Evolutionary conservation across 2,329 filamentous ascomycete genomes (phyloP), one percentile per base, ranked within the genome.

Genomic region (Leptosphaerulina australis): DNA sequence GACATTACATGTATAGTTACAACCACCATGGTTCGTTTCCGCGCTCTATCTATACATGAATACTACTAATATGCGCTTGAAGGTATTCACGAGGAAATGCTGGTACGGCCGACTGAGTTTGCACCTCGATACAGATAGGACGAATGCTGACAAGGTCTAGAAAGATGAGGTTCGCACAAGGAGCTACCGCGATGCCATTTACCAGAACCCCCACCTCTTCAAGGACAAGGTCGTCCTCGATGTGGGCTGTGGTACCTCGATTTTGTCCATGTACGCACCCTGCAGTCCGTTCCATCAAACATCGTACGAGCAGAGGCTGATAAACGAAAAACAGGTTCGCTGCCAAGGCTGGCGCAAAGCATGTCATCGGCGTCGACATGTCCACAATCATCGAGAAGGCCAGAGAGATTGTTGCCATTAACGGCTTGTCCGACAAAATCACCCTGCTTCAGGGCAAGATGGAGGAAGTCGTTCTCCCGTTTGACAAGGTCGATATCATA

Each of bases 351-450:
- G 94, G 94, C 71, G 94, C 94, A 52, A 97, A 96, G 80, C 94
- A 99, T 76, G 94, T 99, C 63, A 96, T 97, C 63, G 94, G 94
- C 67, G 94, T 99, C 49, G 94, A 99, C 77, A 99, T 97, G 93
- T 99, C 94, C 25, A 97, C 93, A 64, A 99, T 99, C 76, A 97
- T 99, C 78, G 91, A 96, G 79, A 99, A 99, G 83, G 94, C 94
- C 34, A 87, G 86, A 69, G 90, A 97, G 81, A 99, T 99, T 61
- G 94, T 97, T 70, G 86, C 86, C 72, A 83, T 83, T 63, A 99
- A 99, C 75, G 92, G 93, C 65, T 86, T 99, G 83, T 83, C 88
- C 44, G 88, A 93, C 79, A 96, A 96, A 84, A 97, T 99, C 74
- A 97, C 94, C 44, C 85, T 99, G 53, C 84, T 99, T 59, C 94